A percentile compares a stretch with the other conserved stretches of the same genome.
Conservation (phyloP, 2,329 filamentous ascomycete species). For the Penicillium sp. region DNA sequence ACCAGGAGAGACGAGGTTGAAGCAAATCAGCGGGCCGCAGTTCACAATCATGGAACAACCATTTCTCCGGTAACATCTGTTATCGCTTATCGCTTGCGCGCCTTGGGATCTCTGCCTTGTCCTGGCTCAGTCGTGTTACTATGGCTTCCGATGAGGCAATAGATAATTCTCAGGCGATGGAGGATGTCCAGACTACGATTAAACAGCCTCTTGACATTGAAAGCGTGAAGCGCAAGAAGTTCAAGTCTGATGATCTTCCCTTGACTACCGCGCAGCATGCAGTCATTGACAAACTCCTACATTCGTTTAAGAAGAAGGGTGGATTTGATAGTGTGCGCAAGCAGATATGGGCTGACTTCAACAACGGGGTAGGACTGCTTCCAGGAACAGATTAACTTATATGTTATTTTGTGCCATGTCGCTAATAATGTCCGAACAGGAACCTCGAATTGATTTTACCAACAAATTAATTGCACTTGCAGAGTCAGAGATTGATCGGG, state of each 20-base stretch:
- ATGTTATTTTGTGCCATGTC: background rate
- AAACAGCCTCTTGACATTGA: conserved; percentile 38
- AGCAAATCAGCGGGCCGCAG: conserved; percentile 39
- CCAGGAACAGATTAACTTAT: background rate
- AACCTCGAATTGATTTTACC: conserved; percentile 54
- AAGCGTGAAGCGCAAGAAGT: conserved; percentile 46
- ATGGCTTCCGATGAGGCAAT: conserved; percentile 23
- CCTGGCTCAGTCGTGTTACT: conserved; percentile 3
- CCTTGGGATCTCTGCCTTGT: conserved; percentile 21
- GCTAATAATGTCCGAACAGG: conserved; percentile 37
- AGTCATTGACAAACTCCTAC: conserved; percentile 60
- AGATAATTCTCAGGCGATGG: conserved; percentile 35
- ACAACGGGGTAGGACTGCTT: conserved; percentile 48
- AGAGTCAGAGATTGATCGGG: conserved; percentile 61
- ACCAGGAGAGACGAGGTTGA: conserved; percentile 26
- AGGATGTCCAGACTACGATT: conserved; percentile 27
- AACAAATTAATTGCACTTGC: conserved; percentile 55
- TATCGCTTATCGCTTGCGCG: conserved; percentile 25
- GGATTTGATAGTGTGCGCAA: conserved; percentile 64
- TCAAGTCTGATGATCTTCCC: conserved; percentile 62
- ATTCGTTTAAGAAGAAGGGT: conserved; percentile 66
- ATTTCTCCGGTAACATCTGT: conserved; percentile 12
- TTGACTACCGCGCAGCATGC: conserved; percentile 58
- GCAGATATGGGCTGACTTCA: conserved; percentile 59
- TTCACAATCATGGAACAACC: conserved; percentile 33